Conservation (phyloP, 2,329 filamentous ascomycete species). For the Aspergillus ruber region DNA sequence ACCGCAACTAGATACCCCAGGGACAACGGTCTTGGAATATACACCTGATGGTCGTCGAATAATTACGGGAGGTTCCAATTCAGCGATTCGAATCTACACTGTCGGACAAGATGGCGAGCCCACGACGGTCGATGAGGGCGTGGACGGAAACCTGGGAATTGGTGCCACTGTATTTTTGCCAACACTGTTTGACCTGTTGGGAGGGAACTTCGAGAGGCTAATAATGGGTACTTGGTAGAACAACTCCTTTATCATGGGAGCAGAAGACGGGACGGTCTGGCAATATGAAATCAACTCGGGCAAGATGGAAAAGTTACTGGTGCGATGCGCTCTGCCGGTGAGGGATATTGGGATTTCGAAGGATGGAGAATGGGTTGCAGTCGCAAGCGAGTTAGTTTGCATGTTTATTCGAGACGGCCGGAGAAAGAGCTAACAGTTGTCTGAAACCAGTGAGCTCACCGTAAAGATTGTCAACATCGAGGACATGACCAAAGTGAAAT, state of each 20-base stretch:
- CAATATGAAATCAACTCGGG: slow-evolving; percentile 71
- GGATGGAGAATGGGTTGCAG: slow-evolving; percentile 80
- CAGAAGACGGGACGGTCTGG: slow-evolving; percentile 93
- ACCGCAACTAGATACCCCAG: slow-evolving; percentile 61
- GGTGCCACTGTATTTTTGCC: slow-evolving; percentile 54
- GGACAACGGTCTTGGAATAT: slow-evolving; percentile 80
- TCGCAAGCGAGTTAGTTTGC: slow-evolving; percentile 73
- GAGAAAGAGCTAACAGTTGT: slow-evolving; percentile 4
- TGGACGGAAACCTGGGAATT: slow-evolving; percentile 76
- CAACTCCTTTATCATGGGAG: slow-evolving; percentile 79
- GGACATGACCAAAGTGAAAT: slow-evolving; percentile 69
- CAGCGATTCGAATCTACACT: slow-evolving; percentile 85
- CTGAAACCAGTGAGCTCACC: slow-evolving; percentile 60
- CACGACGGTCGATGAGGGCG: slow-evolving; percentile 81
- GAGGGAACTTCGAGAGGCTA: slow-evolving; percentile 2
- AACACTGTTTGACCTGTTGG: background rate
- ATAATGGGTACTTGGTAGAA: slow-evolving; percentile 42
- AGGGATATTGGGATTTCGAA: slow-evolving; percentile 77
- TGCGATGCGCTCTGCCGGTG: slow-evolving; percentile 77
- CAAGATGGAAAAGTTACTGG: slow-evolving; percentile 70
- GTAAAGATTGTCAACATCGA: slow-evolving; percentile 81
- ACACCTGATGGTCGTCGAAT: slow-evolving; percentile 81
- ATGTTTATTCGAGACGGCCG: background rate
- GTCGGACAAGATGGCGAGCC: slow-evolving; percentile 91
- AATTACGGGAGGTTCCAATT: slow-evolving; percentile 88